Conservation (phyloP, 2,329 filamentous ascomycete species). For the Aspergillus carbonarius region DNA sequence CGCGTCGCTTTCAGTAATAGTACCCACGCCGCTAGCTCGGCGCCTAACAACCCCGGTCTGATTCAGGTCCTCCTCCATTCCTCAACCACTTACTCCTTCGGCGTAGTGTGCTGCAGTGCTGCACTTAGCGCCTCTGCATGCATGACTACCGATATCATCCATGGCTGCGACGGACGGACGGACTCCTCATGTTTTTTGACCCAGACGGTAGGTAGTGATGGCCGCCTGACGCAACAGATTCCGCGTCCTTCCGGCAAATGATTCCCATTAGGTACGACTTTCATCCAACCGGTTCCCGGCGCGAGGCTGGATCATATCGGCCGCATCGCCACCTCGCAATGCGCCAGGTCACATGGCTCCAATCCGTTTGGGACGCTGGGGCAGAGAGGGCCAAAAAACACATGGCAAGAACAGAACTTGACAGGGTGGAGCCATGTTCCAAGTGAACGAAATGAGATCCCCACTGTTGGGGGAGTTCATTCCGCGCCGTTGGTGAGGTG, state of each 20-base stretch:
- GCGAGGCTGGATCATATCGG: not conserved
- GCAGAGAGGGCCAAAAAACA: conserved; percentile 13
- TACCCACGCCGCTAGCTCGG: not conserved
- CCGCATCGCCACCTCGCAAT: not conserved
- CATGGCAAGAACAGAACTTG: conserved; percentile 18
- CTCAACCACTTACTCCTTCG: not conserved
- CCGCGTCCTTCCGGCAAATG: not conserved
- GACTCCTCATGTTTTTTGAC: not conserved
- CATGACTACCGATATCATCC: not conserved
- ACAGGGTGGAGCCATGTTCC: conserved; percentile 12
- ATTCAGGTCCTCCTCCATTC: too few species aligned
- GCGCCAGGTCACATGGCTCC: conserved; percentile 3
- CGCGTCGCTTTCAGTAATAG: not conserved
- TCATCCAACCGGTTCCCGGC: not conserved
- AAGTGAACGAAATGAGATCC: conserved; percentile 21
- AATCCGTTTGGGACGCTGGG: not conserved
- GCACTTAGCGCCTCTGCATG: not conserved
- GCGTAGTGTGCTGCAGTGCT: not conserved
- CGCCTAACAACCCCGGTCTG: not conserved
- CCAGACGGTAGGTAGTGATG: not conserved
- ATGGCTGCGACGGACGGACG: not conserved
- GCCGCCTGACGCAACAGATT: not conserved
- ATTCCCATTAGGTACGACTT: not conserved
- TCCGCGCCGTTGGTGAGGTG: conserved; percentile 21
- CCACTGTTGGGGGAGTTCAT: conserved; percentile 23